A percentile compares a stretch with the other conserved stretches of the same genome.
phyloP scores from a whole-genome alignment of 805 yeast genomes.

The Yamadazyma insecticola region DNA sequence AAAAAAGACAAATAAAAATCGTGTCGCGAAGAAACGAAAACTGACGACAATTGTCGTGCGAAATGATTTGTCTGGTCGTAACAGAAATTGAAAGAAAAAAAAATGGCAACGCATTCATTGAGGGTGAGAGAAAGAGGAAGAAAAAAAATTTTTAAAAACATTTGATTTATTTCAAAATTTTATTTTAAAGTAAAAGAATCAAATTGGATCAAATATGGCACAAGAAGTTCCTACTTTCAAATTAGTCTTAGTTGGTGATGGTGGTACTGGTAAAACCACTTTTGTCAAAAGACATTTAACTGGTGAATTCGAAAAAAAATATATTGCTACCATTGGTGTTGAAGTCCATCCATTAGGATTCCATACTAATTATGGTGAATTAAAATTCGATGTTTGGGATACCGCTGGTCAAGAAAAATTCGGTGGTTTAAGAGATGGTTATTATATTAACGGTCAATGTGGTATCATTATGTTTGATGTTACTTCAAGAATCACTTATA shows the following conservation, averaged over 20 bases:
- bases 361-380: slow-evolving; percentile 98
- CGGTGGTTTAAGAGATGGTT: slow-evolving; percentile 99
- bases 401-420: slow-evolving; percentile 99
- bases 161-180: too few species aligned
- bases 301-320: slow-evolving; percentile 98
- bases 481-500: slow-evolving; percentile 98
- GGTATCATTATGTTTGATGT: slow-evolving; percentile 99
- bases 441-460: slow-evolving; percentile 99
- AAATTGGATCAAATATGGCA: too few species aligned
- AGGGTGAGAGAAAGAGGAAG: too few species aligned
- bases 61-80: too few species aligned
- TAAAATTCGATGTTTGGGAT: slow-evolving; percentile 99
- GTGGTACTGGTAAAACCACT: slow-evolving; percentile 99
- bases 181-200: too few species aligned
- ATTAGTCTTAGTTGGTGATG: slow-evolving; percentile 99
- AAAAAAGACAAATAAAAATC: too few species aligned
- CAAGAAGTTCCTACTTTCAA: slow-evolving; percentile 93
- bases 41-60: too few species aligned
- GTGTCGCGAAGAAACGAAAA: too few species aligned
- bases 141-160: too few species aligned
- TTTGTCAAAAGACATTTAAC: slow-evolving; percentile 99
- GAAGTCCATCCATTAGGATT: slow-evolving; percentile 98
- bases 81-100: too few species aligned
- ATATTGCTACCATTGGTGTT: slow-evolving; percentile 98
- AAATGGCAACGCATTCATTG: too few species aligned